Evolutionary conservation across 2,329 filamentous ascomycete species (phyloP), one percentile per base, ranked within the genome.

Genomic region (Dactylellina haptotyla): DNA sequence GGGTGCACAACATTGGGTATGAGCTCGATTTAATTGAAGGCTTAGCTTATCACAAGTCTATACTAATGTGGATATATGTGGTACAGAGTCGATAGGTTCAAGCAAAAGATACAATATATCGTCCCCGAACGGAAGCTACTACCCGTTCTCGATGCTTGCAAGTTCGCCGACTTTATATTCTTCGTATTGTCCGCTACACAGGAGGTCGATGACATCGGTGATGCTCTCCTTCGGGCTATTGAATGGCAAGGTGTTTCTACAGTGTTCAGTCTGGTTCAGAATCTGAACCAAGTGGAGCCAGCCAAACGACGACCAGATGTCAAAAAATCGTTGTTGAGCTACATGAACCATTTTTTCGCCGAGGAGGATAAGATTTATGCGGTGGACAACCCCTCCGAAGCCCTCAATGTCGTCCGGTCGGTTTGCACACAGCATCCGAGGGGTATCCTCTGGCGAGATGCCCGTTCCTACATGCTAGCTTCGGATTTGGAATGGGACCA

Each of bases 211-310:
- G 86, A 89, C 54, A 83, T 93, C 41, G 94, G 93, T 75, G 93
- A 98, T 81, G 83, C 92, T 77, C 89, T 98, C 67, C 84, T 99
- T 75, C 88, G 92, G 77, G 90, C 90, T 51, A 89, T 98, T 30
- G 93, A 97, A 82, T 91, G 92, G 77, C 95, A 99, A 82, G 95
- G 95, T 78, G 88, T 99, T 76, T 97, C 94, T 0, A 98, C 93
- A 20, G 86, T 96, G n/a, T 87, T 96, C 78, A 92, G 92, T 0
- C 87, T 92, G 10, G 92, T 96, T 0, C 90, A 96, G 78, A 88
- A 89, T 3, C 83, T 98, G 10, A 89, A 94, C 65, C 87, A 86
- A 70, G 83, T 97, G 39, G 90, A 96, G 77, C 88, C 92, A 0
- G 85, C 88, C 6, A 97, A 97, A 82, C 89, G 90, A 80, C 86